These are phyloP conservation scores for Suillus fuscotomentosus DNA, from an alignment of 768 basidiomycete genomes.

Conservation along the genomic window DNA sequence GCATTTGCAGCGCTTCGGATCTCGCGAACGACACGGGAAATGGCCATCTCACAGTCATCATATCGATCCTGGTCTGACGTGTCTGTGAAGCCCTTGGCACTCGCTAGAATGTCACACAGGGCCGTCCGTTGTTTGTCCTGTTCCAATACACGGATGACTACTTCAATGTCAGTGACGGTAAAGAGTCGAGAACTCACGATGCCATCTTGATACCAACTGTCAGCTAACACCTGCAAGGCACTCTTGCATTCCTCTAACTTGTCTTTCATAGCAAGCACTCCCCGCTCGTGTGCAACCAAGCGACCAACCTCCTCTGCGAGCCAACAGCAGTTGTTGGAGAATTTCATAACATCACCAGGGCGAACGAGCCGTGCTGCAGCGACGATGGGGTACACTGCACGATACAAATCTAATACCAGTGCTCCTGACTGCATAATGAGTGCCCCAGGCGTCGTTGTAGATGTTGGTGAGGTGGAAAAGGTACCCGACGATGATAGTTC, in stretches of 20 bases:
- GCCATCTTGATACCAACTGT: constrained; percentile 69
- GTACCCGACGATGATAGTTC: constrained; percentile 59
- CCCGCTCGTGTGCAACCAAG: constrained; percentile 28
- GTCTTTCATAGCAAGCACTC: constrained; percentile 34
- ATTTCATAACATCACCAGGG: constrained; percentile 62
- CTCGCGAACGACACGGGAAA: constrained; percentile 60
- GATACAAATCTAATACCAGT: constrained; percentile 73
- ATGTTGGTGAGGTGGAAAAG: constrained; percentile 35
- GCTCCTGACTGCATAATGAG: constrained; percentile 61
- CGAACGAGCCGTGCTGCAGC: constrained; percentile 47
- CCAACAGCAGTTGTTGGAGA: constrained; percentile 81
- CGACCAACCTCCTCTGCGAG: constrained; percentile 49
- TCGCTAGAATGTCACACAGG: constrained; percentile 43
- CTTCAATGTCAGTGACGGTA: not conserved
- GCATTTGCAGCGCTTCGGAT: constrained; percentile 62
- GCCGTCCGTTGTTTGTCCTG: constrained; percentile 23
- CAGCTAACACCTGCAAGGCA: constrained; percentile 53
- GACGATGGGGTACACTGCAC: constrained; percentile 73
- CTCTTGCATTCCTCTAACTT: constrained; percentile 51
- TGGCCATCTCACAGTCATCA: constrained; percentile 70
- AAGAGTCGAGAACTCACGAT: constrained; percentile 48
- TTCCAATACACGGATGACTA: not conserved
- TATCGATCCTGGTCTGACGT: constrained; percentile 72
- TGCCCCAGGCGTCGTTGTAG: constrained; percentile 43
- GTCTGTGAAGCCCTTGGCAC: constrained; percentile 64